Percentiles rank a stretch among this genome's conserved stretches.
These are phyloP conservation scores for Aureococcus anophagefferens DNA, from an alignment of 108 stramenopile genomes.

Conservation along the genomic window DNA sequence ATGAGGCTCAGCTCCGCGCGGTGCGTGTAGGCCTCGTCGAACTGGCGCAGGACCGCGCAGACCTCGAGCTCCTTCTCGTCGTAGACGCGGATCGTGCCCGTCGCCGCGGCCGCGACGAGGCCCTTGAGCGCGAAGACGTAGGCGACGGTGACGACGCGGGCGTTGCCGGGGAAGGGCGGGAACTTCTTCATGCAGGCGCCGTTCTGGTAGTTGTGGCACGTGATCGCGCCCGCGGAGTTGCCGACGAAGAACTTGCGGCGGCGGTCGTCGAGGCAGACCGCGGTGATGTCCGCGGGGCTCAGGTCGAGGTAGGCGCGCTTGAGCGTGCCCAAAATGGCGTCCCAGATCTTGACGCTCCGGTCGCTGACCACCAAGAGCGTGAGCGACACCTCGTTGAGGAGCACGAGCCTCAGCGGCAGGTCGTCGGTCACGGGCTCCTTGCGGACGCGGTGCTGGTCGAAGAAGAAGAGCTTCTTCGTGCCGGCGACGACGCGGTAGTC, in stretches of 20 bases:
- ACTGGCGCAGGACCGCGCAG: constrained; percentile 1
- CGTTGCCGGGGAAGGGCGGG: background rate
- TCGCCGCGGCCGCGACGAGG: background rate
- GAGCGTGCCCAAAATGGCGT: constrained; percentile 34
- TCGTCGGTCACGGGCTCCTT: constrained; percentile 40
- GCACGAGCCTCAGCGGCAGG: constrained; percentile 28
- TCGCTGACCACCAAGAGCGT: constrained; percentile 31
- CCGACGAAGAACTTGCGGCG: constrained; percentile 38
- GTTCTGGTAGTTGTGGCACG: constrained; percentile 39
- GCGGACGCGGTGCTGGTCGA: constrained; percentile 40
- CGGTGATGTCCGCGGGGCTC: constrained; percentile 26
- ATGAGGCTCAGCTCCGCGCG: background rate
- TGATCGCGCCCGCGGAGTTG: constrained; percentile 24
- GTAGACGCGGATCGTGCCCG: constrained; percentile 7
- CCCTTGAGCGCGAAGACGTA: constrained; percentile 2
- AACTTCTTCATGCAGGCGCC: constrained; percentile 42
- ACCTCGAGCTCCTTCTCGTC: constrained; percentile 14
- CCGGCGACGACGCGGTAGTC: constrained; percentile 28
- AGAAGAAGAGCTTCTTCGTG: constrained; percentile 35
- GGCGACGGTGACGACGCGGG: background rate
- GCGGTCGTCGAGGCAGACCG: constrained; percentile 36
- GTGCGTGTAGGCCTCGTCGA: constrained; percentile 8
- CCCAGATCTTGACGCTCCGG: constrained; percentile 35
- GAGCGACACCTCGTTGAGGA: constrained; percentile 32
- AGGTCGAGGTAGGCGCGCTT: constrained; percentile 23